Conservation (phyloP, 148 eudicot species). For the Vaccinium macrocarpon region DNA sequence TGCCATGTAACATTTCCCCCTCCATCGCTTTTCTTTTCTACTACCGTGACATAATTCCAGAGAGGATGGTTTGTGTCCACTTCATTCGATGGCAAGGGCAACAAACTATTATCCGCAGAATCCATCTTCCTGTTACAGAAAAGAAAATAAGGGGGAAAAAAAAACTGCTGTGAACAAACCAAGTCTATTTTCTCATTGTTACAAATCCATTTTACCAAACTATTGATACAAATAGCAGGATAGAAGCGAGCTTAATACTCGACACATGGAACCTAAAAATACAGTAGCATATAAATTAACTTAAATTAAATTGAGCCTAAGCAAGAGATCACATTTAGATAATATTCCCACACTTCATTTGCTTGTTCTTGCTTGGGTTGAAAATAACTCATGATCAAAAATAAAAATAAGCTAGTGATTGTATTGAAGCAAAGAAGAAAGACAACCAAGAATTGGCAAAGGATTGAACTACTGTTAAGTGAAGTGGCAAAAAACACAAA, state of each 20-base stretch:
- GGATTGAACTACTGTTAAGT: no score
- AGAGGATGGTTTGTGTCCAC: background rate
- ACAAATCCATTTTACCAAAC: background rate
- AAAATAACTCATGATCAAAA: background rate
- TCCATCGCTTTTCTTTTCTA: background rate
- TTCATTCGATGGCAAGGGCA: background rate
- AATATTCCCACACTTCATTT: background rate
- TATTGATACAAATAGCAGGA: background rate
- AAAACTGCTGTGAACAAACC: background rate
- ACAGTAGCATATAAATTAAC: background rate
- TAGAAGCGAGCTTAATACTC: background rate
- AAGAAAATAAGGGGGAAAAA: background rate
- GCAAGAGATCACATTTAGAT: background rate
- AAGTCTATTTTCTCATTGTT: background rate
- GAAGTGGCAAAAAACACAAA: background rate
- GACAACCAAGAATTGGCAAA: background rate
- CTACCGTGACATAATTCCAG: background rate
- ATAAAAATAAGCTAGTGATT: background rate
- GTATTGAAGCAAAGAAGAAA: background rate
- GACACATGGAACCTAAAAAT: background rate
- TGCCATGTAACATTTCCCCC: conserved; percentile 1
- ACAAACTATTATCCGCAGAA: background rate
- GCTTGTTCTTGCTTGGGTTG: background rate
- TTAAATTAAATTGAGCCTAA: background rate
- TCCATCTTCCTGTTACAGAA: background rate